Percentiles rank a stretch among this genome's conserved stretches.
These are phyloP conservation scores for Pichia sp. DNA, from an alignment of 1,139 yeast species.

Conservation along the genomic window DNA sequence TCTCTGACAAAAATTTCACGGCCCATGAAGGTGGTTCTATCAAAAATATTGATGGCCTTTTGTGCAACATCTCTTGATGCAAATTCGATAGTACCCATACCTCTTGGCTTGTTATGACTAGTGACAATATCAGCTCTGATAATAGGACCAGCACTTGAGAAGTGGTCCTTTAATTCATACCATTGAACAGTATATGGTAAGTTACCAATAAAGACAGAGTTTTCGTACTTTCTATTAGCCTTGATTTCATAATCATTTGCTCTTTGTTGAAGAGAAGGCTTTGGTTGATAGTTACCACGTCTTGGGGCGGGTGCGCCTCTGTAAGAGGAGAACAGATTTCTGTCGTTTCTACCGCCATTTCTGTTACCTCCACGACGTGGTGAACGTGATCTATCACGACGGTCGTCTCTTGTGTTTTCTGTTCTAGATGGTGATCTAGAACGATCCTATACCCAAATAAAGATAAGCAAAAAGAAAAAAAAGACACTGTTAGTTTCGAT, in stretches of 20 bases:
- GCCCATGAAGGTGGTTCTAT: slow-evolving; percentile 67
- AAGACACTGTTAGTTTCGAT: slow-evolving; percentile 7
- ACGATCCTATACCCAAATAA: slow-evolving; percentile 28
- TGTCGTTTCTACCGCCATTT: slow-evolving; percentile 3
- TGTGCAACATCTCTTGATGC: slow-evolving; percentile 64
- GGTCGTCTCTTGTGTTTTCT: slow-evolving; percentile 28
- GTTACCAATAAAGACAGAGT: slow-evolving; percentile 73
- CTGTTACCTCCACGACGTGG: slow-evolving; percentile 28
- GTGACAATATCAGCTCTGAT: slow-evolving; percentile 85
- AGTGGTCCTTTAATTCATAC: slow-evolving; percentile 57
- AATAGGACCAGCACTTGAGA: slow-evolving; percentile 65
- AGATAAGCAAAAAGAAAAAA: neutral
- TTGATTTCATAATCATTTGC: slow-evolving; percentile 28
- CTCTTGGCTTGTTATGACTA: slow-evolving; percentile 80
- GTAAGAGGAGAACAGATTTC: slow-evolving; percentile 15
- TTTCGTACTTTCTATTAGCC: slow-evolving; percentile 61
- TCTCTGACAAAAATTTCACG: slow-evolving; percentile 90
- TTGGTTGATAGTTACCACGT: slow-evolving; percentile 11
- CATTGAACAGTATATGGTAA: slow-evolving; percentile 65
- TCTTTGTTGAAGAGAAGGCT: slow-evolving; percentile 18
- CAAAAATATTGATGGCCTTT: slow-evolving; percentile 69
- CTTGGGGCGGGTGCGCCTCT: slow-evolving; percentile 14
- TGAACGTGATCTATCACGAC: slow-evolving; percentile 31
- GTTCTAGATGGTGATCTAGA: slow-evolving; percentile 36
- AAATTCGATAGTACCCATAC: slow-evolving; percentile 94